Evolutionary conservation across 2,329 filamentous ascomycete genomes (phyloP), one percentile per base, ranked within the genome.

Genomic region (Epichloe sibirici): DNA sequence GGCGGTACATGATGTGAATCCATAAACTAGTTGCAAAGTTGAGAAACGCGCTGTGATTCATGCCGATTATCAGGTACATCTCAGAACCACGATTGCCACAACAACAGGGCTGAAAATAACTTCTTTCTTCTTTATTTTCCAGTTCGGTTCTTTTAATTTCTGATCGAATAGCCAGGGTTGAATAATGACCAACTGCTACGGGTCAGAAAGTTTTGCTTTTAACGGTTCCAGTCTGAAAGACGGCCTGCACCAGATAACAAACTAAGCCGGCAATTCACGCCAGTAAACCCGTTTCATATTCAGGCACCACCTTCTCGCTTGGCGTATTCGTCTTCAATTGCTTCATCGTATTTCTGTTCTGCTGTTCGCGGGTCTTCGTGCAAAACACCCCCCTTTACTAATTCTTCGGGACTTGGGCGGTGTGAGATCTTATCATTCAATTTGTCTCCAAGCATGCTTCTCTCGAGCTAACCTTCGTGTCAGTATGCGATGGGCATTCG

Each of bases 351-450:
- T 59, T 74, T 75, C 58, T 77, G 72, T 31, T 78, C 75, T 3
- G 75, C 66, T n/a, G 72, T 72, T 53, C 81, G 76, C 2, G 81
- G 81, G 60, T 86, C 82, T 58, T 85, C 79, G 54, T 79, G 81
- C 57, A 96, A 71, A 52, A 96, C 88, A 5, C 90, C 1, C 90
- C 59, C 86, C 82, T 62, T 86, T 82, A 95, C 75, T 57, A 95
- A 73, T 49, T 85, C 77, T 58, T 90, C 87, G 11, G 87, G 85
- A 38, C 79, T 76, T 1, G 90, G 90, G 21, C 90, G 79, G 61
- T 85, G 78, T 63, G 85, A 79, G 57, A 96, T 82, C 68, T 90
- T 90, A 63, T 94, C 89, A 68, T 95, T 93, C 56, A 96, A 76
- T 52, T 78, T 85, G 67, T 95, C 88, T 55, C 83, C 86, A 13